These are phyloP conservation scores for Clarireedia sp. DNA, from an alignment of 2,329 filamentous ascomycete genomes.

Conservation along the genomic window DNA sequence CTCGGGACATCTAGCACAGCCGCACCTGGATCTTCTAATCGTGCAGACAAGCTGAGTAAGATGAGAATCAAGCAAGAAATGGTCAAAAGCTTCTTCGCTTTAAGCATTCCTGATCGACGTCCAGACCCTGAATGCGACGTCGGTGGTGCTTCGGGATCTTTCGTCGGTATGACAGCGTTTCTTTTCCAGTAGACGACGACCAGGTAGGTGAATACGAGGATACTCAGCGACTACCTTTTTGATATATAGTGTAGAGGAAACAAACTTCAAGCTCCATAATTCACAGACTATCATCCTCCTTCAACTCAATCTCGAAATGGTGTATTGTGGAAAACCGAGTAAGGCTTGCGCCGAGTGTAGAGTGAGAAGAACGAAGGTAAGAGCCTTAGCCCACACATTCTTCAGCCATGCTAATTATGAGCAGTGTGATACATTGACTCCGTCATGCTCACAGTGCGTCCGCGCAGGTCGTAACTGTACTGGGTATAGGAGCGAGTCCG, in stretches of 20 bases:
- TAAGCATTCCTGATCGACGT: too few species aligned
- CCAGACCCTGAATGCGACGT: too few species aligned
- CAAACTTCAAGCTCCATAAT: background rate
- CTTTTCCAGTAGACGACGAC: background rate
- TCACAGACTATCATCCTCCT: background rate
- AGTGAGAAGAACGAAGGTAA: slow-evolving; percentile 34
- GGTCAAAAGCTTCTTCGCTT: too few species aligned
- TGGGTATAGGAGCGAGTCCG: slow-evolving; percentile 47
- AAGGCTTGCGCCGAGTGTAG: slow-evolving; percentile 38
- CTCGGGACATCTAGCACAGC: too few species aligned
- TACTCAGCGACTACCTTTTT: background rate
- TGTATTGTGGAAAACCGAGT: slow-evolving; percentile 29
- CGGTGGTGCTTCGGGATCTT: too few species aligned
- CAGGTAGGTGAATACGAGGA: too few species aligned
- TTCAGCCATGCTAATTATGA: slow-evolving; percentile 1
- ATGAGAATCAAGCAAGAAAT: too few species aligned
- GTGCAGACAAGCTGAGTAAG: too few species aligned
- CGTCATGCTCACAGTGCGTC: slow-evolving; percentile 46
- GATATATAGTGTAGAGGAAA: background rate
- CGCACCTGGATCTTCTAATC: too few species aligned
- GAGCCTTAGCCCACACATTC: background rate
- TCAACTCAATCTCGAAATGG: slow-evolving; percentile 15
- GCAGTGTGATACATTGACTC: slow-evolving; percentile 47
- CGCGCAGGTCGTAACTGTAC: slow-evolving; percentile 44
- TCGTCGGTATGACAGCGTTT: too few species aligned